phyloP scores from a whole-genome alignment of 2,329 filamentous ascomycete genomes.

The Nemania diffusa region DNA sequence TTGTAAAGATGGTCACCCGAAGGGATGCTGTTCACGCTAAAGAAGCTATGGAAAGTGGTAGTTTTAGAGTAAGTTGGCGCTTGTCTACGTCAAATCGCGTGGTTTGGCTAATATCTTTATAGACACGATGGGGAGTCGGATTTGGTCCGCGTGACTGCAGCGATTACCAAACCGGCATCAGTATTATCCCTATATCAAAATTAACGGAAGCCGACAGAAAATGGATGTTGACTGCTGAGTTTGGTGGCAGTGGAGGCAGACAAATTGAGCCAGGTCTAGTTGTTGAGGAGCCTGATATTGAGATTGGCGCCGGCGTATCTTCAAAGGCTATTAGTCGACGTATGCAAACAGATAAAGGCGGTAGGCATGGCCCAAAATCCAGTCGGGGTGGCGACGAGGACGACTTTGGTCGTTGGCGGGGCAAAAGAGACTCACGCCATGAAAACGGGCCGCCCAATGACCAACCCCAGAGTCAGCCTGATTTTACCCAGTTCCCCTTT shows the following conservation, averaged over 20 bases:
- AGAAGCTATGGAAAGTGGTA: slow-evolving; percentile 84
- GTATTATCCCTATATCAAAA: slow-evolving; percentile 89
- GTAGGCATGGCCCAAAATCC: slow-evolving; percentile 72
- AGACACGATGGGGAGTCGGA: slow-evolving; percentile 97
- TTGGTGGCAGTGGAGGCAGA: slow-evolving; percentile 88
- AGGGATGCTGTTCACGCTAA: slow-evolving; percentile 86
- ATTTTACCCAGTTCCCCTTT: slow-evolving; percentile 54
- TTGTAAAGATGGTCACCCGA: slow-evolving; percentile 97
- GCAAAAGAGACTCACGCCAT: slow-evolving; percentile 45
- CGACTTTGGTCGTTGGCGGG: slow-evolving; percentile 46
- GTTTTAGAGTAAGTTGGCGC: slow-evolving; percentile 71
- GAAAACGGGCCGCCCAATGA: slow-evolving; percentile 45
- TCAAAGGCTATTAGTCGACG: slow-evolving; percentile 84
- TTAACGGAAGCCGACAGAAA: slow-evolving; percentile 96
- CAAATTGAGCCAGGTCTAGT: slow-evolving; percentile 84
- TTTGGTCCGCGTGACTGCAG: slow-evolving; percentile 97
- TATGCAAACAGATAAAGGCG: slow-evolving; percentile 75
- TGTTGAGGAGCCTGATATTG: slow-evolving; percentile 97
- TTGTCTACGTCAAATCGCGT: slow-evolving; percentile 19
- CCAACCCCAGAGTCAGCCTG: slow-evolving; percentile 38
- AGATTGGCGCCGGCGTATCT: slow-evolving; percentile 96
- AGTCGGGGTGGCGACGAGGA: slow-evolving; percentile 55
- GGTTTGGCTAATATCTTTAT: slow-evolving; percentile 41
- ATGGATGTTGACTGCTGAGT: slow-evolving; percentile 95
- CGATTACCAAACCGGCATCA: slow-evolving; percentile 92